A percentile compares a stretch with the other conserved stretches of the same genome.
Conservation (phyloP, 2,329 filamentous ascomycete species). For the Nemania sp. region DNA sequence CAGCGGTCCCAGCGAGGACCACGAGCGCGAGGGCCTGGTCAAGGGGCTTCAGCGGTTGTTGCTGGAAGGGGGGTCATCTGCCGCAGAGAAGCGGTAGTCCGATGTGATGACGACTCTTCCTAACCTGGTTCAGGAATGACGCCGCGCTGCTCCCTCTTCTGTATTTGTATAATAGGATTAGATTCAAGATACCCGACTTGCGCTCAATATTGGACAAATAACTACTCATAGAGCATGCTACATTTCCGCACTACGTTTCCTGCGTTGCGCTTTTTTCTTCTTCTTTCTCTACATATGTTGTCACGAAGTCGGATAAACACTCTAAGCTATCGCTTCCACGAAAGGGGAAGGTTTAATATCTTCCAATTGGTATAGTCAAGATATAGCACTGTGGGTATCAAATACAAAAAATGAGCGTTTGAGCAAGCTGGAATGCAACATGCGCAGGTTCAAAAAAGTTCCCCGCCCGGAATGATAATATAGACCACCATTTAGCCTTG, state of each 20-base stretch:
- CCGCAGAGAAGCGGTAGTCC: slow-evolving; percentile 11
- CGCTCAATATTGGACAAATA: background rate
- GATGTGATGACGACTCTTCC: background rate
- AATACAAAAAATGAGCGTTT: background rate
- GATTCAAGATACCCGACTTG: slow-evolving; percentile 26
- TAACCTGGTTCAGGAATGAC: background rate
- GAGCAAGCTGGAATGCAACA: background rate
- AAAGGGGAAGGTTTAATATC: too few relatives aligned
- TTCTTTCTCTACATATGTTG: too few relatives aligned
- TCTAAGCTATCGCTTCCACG: too few relatives aligned
- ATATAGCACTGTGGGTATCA: background rate
- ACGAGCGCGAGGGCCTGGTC: slow-evolving; percentile 69
- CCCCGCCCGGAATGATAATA: slow-evolving; percentile 8
- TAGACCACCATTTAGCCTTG: background rate
- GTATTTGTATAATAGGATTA: slow-evolving; percentile 15
- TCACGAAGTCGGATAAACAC: too few relatives aligned
- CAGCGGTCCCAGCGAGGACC: slow-evolving; percentile 68
- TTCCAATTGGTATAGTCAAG: background rate
- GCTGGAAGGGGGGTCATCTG: slow-evolving; percentile 53
- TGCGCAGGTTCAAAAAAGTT: background rate
- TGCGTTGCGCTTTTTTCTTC: too few relatives aligned
- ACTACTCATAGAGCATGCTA: too few relatives aligned
- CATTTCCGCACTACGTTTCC: too few relatives aligned
- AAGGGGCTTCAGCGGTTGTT: slow-evolving; percentile 67
- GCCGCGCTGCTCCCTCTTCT: background rate